Base-by-base conservation (phyloP, 805 yeast species). In the Yarrowia sp. region DNA sequence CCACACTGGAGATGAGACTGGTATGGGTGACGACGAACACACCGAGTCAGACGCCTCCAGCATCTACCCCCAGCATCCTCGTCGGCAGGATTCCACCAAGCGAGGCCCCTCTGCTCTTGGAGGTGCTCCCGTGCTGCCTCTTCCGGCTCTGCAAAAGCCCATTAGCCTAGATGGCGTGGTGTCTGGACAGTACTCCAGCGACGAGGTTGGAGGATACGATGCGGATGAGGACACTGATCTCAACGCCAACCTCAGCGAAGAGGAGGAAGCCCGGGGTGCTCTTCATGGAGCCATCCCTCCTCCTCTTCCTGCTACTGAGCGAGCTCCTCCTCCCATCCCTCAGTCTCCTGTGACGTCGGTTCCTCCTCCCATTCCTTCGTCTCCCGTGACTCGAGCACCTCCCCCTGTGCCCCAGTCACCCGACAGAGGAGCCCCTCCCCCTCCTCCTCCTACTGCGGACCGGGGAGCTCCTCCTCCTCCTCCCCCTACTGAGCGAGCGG, bases 141-240 rank as follows among this genome's bases (percentile, higher is more conserved):
- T 17, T 10, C 53, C 65, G 38, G 41, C 65, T 31, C 65, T 68
- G 17, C 73, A 17, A 73, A 71, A 44, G 74, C 64, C 64, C n/a
- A 43, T 44, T 22, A 33, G 43, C 33, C 64, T 58, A 18, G 64
- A 75, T 51, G 77, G 76, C 9, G 82, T 89, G 0, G 89, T 86
- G 65, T 88, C 89, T 0, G 90, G 87, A 70, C 89, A 83, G 61
- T 83, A 80, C 62, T 74, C 76, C 0, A 74, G 70, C 50, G 68
- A 69, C 31, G 77, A 77, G 65, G 78, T 77, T 9, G 83, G 90
- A 1, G 91, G 91, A 0, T 86, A 86, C 70, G 90, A 88, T 65
- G 90, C 90, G 0, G 92, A 88, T 71, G 89, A 84, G 55, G 86
- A 82, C 65, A 76, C 79, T 0, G 78, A 73, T 61, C 62, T 68